Conservation (phyloP, 441 rosid genomes). For the Theobroma grandiflorum region DNA sequence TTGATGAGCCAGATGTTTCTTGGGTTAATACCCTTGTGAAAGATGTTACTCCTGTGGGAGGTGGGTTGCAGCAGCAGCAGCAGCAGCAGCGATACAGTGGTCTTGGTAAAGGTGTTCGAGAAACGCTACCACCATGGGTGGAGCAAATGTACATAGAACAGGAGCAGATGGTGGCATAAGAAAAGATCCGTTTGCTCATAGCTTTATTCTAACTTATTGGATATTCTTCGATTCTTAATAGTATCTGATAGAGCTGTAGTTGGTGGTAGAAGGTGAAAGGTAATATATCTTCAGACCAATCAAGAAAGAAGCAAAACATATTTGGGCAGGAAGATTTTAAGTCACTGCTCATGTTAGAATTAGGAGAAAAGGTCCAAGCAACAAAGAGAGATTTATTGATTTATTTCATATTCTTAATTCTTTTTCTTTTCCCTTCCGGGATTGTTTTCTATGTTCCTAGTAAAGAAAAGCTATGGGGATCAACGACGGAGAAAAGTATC, state of each 20-base stretch:
- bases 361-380: constrained; percentile 29
- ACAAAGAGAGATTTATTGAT: constrained; percentile 36
- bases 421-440: constrained; percentile 20
- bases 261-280: constrained; percentile 2
- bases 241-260: constrained; percentile 29
- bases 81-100: constrained; percentile 38
- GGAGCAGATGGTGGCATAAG: constrained; percentile 91
- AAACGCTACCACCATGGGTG: constrained; percentile 62
- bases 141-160: constrained; percentile 87
- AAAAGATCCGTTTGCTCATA: constrained; percentile 28
- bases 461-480: neutral
- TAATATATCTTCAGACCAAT: neutral
- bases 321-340: constrained; percentile 23
- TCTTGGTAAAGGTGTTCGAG: constrained; percentile 38
- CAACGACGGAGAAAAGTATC: neutral
- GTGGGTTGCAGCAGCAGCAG: constrained; percentile 38
- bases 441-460: constrained; percentile 22
- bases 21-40: constrained; percentile 88
- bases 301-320: neutral
- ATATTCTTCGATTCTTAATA: constrained; percentile 29
- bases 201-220: constrained; percentile 36
- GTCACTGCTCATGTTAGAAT: constrained; percentile 30
- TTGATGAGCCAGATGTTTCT: constrained; percentile 85
- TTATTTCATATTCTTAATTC: constrained; percentile 42
- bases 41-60: constrained; percentile 58